These are phyloP conservation scores for Gracilaria domingensis DNA, from an alignment of 23 red algal genomes.

Conservation along the genomic window DNA sequence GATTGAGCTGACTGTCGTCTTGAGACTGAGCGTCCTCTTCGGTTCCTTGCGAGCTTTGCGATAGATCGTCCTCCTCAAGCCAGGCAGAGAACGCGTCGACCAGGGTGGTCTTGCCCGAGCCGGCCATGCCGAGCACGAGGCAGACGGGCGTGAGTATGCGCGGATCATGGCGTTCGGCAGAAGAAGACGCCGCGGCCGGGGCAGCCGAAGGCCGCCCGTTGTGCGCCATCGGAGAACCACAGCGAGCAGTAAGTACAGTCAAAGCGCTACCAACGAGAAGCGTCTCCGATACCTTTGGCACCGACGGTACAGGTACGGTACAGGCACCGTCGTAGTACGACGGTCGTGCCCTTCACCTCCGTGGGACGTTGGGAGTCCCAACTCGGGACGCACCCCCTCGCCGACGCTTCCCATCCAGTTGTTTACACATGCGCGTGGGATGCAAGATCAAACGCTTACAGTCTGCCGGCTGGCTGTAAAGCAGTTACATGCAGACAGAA, in stretches of 20 bases:
- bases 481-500: background rate
- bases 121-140: slow-evolving; percentile 97
- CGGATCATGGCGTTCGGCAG: background rate
- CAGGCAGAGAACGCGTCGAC: slow-evolving; percentile 73
- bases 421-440: too few relatives aligned
- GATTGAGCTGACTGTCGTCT: background rate
- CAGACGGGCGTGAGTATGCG: slow-evolving; percentile 55
- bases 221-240: background rate
- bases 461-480: too few relatives aligned
- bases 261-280: too few relatives aligned
- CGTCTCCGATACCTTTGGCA: too few relatives aligned
- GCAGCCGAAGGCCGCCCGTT: background rate
- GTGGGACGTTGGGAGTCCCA: too few relatives aligned
- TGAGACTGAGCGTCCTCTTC: background rate
- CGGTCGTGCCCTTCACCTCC: too few relatives aligned
- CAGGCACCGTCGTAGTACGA: too few relatives aligned
- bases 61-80: slow-evolving; percentile 36
- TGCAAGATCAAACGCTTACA: too few relatives aligned
- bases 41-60: background rate
- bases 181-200: background rate
- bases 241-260: background rate
- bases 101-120: slow-evolving; percentile 93
- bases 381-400: too few relatives aligned
- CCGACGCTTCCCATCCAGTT: too few relatives aligned
- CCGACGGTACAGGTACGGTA: too few relatives aligned